These are phyloP conservation scores for Penicillium soppii DNA, from an alignment of 495 filamentous ascomycete species.

Conservation along the genomic window DNA sequence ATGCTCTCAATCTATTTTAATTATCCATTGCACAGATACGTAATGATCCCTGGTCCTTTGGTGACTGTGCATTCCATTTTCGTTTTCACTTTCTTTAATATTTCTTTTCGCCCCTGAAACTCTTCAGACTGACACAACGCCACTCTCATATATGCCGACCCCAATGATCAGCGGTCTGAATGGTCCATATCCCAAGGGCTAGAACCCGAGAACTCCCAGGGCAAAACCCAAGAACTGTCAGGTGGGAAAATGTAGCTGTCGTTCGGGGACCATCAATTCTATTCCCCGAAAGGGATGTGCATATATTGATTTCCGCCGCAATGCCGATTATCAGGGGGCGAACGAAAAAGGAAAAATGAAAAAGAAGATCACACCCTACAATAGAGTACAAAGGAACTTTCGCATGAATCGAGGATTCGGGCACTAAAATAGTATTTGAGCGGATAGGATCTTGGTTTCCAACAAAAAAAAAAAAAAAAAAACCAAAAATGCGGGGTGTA, in stretches of 20 bases:
- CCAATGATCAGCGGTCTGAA: background rate
- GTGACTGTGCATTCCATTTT: too few species aligned
- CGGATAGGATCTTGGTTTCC: background rate
- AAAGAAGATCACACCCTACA: too few species aligned
- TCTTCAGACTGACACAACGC: background rate
- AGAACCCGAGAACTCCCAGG: constrained; percentile 11
- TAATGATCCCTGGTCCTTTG: too few species aligned
- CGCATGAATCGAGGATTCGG: background rate
- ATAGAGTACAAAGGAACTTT: too few species aligned
- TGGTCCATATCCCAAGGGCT: constrained; percentile 19
- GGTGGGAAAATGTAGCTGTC: background rate
- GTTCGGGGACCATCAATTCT: constrained; percentile 11
- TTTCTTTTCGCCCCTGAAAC: background rate
- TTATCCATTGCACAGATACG: too few species aligned
- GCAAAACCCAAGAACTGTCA: background rate
- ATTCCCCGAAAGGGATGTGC: constrained; percentile 14
- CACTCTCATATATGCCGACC: constrained; percentile 4
- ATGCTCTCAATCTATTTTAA: too few species aligned
- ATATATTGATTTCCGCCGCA: background rate
- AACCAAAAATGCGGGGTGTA: constrained; percentile 7
- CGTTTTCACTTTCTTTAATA: background rate
- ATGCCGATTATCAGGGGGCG: too few species aligned
- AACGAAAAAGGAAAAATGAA: background rate
- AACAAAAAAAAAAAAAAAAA: too few species aligned
- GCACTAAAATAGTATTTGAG: background rate